phyloP scores from a whole-genome alignment of 164 flowering plant genomes.

The Aristolochia contorta region DNA sequence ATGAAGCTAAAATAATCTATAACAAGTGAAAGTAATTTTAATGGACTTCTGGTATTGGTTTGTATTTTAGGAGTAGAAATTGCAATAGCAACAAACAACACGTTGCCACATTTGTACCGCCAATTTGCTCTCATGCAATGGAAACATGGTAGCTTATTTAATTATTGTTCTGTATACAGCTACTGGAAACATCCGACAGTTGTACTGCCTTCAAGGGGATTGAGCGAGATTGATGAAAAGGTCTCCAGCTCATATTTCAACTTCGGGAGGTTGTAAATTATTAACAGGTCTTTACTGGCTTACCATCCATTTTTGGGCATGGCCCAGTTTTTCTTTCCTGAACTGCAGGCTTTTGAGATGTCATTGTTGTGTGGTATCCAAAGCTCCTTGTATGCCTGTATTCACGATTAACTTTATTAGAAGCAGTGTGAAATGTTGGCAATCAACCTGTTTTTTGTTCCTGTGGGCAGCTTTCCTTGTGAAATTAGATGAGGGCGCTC shows the following conservation, averaged over 20 bases:
- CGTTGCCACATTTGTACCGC: not conserved
- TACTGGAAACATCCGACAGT: constrained; percentile 91
- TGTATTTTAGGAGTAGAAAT: not conserved
- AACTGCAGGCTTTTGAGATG: constrained; percentile 2
- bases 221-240: constrained; percentile 13
- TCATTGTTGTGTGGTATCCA: constrained; percentile 1
- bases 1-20: no score
- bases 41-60: not conserved
- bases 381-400: not conserved
- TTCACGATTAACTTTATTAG: not conserved
- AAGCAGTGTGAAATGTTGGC: not conserved
- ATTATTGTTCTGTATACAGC: constrained; percentile 30
- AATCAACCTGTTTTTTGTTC: constrained; percentile 1
- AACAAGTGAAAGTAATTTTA: not conserved
- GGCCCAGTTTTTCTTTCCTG: not conserved
- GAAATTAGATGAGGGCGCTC: constrained; percentile 4
- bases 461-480: not conserved
- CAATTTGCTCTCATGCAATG: not conserved
- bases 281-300: constrained; percentile 7
- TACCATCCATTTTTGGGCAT: not conserved
- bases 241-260: constrained; percentile 4
- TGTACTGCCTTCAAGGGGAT: constrained; percentile 83
- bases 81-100: not conserved
- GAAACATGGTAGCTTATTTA: not conserved
- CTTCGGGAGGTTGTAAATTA: constrained; percentile 11